Evolutionary conservation across 352 stramenopile species (phyloP).

Genomic region (Phytophthora macrochlamydospora): DNA sequence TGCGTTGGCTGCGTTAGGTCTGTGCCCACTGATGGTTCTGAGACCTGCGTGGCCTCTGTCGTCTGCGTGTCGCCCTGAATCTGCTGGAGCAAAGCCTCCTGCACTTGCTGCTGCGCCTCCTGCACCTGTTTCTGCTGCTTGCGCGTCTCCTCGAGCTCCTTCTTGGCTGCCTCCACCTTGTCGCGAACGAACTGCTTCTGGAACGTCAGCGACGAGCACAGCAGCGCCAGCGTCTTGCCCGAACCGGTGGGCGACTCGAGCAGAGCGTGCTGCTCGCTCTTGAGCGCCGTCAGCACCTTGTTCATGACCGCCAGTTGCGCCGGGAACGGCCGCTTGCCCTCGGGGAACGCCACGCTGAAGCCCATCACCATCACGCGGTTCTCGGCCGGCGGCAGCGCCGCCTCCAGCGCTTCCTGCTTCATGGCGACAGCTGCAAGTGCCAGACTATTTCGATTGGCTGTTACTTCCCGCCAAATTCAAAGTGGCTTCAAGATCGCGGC

Average conservation of each 20-base stretch:
- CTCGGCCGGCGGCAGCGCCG: not conserved
- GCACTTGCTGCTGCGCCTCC: slow-evolving; percentile 18
- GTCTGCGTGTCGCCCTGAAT: slow-evolving; percentile 6
- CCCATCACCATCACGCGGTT: slow-evolving; percentile 77
- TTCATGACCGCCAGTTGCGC: slow-evolving; percentile 89
- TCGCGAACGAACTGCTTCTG: slow-evolving; percentile 50
- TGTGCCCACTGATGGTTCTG: not conserved
- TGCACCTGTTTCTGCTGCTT: slow-evolving; percentile 29
- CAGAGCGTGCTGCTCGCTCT: slow-evolving; percentile 80
- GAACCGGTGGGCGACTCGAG: slow-evolving; percentile 86
- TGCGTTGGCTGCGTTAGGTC: not conserved
- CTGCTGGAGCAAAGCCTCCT: slow-evolving; percentile 1
- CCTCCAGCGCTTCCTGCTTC: not conserved
- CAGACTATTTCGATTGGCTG: not conserved
- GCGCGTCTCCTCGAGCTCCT: slow-evolving; percentile 21
- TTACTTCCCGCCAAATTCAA: not conserved
- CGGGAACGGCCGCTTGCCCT: slow-evolving; percentile 83
- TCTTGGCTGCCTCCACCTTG: slow-evolving; percentile 36
- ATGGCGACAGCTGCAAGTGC: not conserved
- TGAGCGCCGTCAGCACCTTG: slow-evolving; percentile 83
- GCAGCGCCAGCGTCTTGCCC: slow-evolving; percentile 84
- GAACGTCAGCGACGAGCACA: slow-evolving; percentile 86
- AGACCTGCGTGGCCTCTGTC: not conserved
- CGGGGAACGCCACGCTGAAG: slow-evolving; percentile 80
- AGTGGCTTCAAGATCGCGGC: not conserved